Conservation (phyloP, 2,329 filamentous ascomycete species). For the Phaeosphaeria sp. region DNA sequence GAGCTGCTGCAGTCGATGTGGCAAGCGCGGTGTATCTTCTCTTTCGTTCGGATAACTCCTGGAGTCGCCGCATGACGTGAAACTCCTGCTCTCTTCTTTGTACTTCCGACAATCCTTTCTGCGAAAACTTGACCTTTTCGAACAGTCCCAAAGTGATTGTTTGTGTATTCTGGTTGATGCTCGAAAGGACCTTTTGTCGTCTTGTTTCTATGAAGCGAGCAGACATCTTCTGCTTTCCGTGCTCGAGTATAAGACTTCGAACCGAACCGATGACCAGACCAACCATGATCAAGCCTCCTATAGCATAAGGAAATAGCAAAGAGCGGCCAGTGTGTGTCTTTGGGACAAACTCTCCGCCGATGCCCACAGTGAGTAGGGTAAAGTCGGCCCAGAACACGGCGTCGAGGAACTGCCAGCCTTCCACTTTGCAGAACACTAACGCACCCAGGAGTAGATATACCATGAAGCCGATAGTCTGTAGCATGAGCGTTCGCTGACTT, state of each 20-base stretch:
- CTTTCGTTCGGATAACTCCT: conserved; percentile 42
- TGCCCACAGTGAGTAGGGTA: conserved; percentile 62
- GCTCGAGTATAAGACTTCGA: conserved; percentile 57
- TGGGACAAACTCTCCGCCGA: conserved; percentile 59
- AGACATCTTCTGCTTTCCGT: conserved; percentile 58
- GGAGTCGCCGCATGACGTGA: conserved; percentile 50
- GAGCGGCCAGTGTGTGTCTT: conserved; percentile 57
- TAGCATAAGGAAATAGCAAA: conserved; percentile 61
- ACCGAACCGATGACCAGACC: conserved; percentile 64
- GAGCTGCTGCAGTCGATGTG: conserved; percentile 47
- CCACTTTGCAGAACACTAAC: conserved; percentile 55
- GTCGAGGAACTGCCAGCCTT: conserved; percentile 61
- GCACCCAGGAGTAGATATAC: conserved; percentile 57
- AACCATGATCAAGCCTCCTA: conserved; percentile 61
- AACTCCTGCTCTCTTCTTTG: conserved; percentile 58
- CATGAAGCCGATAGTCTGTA: conserved; percentile 59
- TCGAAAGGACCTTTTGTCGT: conserved; percentile 51
- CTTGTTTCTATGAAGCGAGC: conserved; percentile 59
- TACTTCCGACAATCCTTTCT: conserved; percentile 46
- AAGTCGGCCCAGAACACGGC: conserved; percentile 64
- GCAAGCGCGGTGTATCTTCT: conserved; percentile 51
- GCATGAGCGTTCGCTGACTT: conserved; percentile 63
- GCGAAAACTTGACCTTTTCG: conserved; percentile 49
- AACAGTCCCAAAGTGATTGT: conserved; percentile 54
- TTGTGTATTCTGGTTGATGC: conserved; percentile 47